These are phyloP conservation scores for Bullera alba DNA, from an alignment of 768 basidiomycete species.

Conservation along the genomic window DNA sequence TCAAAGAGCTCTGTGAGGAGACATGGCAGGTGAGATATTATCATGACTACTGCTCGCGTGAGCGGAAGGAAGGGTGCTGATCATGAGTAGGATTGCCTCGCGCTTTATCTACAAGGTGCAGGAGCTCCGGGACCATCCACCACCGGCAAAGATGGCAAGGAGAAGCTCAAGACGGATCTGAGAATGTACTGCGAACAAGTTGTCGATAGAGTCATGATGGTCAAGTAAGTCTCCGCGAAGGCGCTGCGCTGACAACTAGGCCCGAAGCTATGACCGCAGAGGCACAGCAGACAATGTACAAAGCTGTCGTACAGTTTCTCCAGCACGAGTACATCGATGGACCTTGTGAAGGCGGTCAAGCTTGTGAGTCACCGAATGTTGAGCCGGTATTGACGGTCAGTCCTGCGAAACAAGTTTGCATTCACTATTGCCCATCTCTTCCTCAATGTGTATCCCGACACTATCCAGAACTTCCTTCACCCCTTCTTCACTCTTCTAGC, in stretches of 20 bases:
- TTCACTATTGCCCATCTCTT: slow-evolving; percentile 46
- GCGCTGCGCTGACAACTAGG: slow-evolving; percentile 19
- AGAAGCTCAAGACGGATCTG: slow-evolving; percentile 40
- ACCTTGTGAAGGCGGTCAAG: slow-evolving; percentile 67
- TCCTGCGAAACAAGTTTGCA: slow-evolving; percentile 73
- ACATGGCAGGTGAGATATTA: slow-evolving; percentile 71
- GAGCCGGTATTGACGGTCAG: slow-evolving; percentile 48
- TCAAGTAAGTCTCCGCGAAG: slow-evolving; percentile 43
- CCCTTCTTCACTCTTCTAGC: slow-evolving; percentile 34
- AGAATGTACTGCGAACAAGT: slow-evolving; percentile 45
- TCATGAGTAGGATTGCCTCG: slow-evolving; percentile 47
- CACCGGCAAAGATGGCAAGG: slow-evolving; percentile 44
- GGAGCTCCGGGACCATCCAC: slow-evolving; percentile 35
- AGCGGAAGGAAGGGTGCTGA: slow-evolving; percentile 52
- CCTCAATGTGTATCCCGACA: slow-evolving; percentile 38
- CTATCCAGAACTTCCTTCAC: slow-evolving; percentile 37
- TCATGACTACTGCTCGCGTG: slow-evolving; percentile 51
- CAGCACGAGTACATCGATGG: slow-evolving; percentile 83
- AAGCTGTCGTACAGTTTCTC: slow-evolving; percentile 72
- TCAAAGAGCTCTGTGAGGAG: slow-evolving; percentile 65
- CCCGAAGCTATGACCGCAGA: slow-evolving; percentile 33
- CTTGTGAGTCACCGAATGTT: slow-evolving; percentile 57
- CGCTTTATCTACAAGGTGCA: slow-evolving; percentile 46
- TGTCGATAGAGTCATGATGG: slow-evolving; percentile 40
- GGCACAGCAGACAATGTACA: slow-evolving; percentile 53